Evolutionary conservation across 2,329 filamentous ascomycete genomes (phyloP).

Genomic region (Pseudocercospora crystallina): DNA sequence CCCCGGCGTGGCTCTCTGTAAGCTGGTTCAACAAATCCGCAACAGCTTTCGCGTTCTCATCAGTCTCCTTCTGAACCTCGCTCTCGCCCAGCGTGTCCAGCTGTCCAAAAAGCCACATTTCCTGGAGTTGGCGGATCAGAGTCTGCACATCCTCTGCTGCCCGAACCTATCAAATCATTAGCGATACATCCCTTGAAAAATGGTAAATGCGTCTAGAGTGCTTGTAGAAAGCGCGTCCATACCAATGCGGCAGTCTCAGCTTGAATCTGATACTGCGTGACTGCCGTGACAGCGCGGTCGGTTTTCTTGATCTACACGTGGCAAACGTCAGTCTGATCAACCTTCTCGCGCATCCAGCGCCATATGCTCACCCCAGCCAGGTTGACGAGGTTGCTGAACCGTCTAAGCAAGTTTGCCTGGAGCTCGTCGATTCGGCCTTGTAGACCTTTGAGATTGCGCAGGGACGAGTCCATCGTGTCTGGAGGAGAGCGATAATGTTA

Average conservation of each 20-base stretch:
- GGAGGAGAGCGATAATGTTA: neutral
- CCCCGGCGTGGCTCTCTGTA: slow-evolving; percentile 10
- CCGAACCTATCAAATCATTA: slow-evolving; percentile 49
- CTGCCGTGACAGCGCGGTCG: slow-evolving; percentile 56
- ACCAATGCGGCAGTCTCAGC: slow-evolving; percentile 61
- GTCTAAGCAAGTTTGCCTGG: slow-evolving; percentile 46
- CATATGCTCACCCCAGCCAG: slow-evolving; percentile 47
- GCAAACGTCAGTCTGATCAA: neutral
- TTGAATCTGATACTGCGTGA: slow-evolving; percentile 58
- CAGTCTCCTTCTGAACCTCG: slow-evolving; percentile 44
- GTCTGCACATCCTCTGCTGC: slow-evolving; percentile 62
- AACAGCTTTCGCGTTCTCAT: slow-evolving; percentile 50
- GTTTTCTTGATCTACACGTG: slow-evolving; percentile 47
- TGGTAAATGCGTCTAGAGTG: no score
- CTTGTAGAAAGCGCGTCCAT: slow-evolving; percentile 4
- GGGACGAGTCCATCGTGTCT: slow-evolving; percentile 40
- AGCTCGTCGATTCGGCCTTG: slow-evolving; percentile 42
- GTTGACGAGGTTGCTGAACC: slow-evolving; percentile 57
- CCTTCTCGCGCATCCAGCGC: no score
- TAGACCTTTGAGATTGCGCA: slow-evolving; percentile 44
- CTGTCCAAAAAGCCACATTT: slow-evolving; percentile 66
- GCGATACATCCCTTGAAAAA: no score
- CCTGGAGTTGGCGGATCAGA: slow-evolving; percentile 62
- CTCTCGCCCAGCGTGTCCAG: slow-evolving; percentile 55
- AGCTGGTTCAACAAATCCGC: slow-evolving; percentile 42